phyloP scores from a whole-genome alignment of 169 alveolate genomes.

The Plasmodium gaboni region DNA sequence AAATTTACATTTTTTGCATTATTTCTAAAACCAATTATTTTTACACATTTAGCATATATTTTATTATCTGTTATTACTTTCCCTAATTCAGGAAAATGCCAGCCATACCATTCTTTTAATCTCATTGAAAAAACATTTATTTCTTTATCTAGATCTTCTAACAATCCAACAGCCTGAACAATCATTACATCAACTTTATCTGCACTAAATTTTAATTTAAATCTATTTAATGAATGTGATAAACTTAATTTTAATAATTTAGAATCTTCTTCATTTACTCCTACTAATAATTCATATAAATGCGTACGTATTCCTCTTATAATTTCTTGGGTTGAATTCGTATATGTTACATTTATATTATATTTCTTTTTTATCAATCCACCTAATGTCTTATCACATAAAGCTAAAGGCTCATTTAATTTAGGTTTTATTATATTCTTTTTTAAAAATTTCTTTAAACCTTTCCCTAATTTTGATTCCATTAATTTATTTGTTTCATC shows the following conservation, averaged over 20 bases:
- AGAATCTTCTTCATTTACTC: constrained; percentile 89
- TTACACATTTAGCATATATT: constrained; percentile 93
- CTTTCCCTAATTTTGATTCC: constrained; percentile 94
- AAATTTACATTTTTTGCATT: constrained; percentile 87
- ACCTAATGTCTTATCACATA: constrained; percentile 92
- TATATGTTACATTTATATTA: constrained; percentile 86
- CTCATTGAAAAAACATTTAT: constrained; percentile 99
- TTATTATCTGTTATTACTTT: constrained; percentile 95
- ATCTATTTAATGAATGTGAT: constrained; percentile 95
- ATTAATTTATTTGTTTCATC: constrained; percentile 89
- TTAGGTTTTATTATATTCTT: constrained; percentile 93
- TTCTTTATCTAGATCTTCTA: constrained; percentile 98
- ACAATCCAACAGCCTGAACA: constrained; percentile 98
- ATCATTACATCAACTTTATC: constrained; percentile 99
- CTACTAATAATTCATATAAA: constrained; percentile 87
- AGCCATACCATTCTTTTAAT: constrained; percentile 98
- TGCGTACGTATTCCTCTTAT: constrained; percentile 91
- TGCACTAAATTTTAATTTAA: constrained; percentile 97
- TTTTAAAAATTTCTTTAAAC: constrained; percentile 94
- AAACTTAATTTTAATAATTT: constrained; percentile 82
- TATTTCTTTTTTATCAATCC: constrained; percentile 90
- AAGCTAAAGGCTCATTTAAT: constrained; percentile 91
- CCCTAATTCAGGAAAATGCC: constrained; percentile 99
- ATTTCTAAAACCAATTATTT: constrained; percentile 92
- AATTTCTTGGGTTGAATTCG: constrained; percentile 89